Base-by-base conservation (phyloP, 2,329 filamentous ascomycete species). In the Blumeria hordei region DNA sequence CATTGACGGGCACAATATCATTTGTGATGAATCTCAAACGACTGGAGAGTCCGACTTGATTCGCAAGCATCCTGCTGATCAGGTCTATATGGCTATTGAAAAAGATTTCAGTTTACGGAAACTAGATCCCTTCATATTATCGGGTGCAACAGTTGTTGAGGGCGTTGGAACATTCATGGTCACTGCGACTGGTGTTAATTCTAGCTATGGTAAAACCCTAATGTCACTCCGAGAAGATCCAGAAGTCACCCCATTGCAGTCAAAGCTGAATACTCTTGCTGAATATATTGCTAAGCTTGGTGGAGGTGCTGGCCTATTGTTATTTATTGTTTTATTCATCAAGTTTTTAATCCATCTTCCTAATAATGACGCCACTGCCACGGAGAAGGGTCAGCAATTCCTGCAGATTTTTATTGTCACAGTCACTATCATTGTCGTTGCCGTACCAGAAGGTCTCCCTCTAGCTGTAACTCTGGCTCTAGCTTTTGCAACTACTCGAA, bases 311-410 rank as follows among this genome's bases (percentile, higher is more conserved):
- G 85, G 83, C 55, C 68, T 85, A 14, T 67, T 88, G 9, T 72
- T 90, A n/a, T 90, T 90, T 63, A 70, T 87, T 53, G 82, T 88
- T 6, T 70, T 88, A 7, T 78, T 88, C 62, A 87, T 88, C 71
- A 83, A 85, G 61, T 90, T 88, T 64, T 67, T 84, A 21, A 82
- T 75, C 34, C 67, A 73, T 16, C 71, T 88, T 6, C 73, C 74
- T 3, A 62, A 68, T 21, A 78, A 75, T 60, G 53, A 62, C 28
- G 66, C 60, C 0, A 67, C 69, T 0, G 69, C 77, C 1, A 69
- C 74, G 1, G 65, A 74, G 37, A 83, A 82, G 63, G 79, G 75
- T 3, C 75, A 79, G 61, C 66, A 74, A 53, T 81, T 81, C 63
- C 67, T 81, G 58, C 70, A 74, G 33, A 80, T 81, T 50, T 71